A percentile compares a stretch with the other conserved stretches of the same genome.
These are phyloP conservation scores for Lentinula novae-zelandiae DNA, from an alignment of 1,284 basidiomycete species.

Conservation along the genomic window DNA sequence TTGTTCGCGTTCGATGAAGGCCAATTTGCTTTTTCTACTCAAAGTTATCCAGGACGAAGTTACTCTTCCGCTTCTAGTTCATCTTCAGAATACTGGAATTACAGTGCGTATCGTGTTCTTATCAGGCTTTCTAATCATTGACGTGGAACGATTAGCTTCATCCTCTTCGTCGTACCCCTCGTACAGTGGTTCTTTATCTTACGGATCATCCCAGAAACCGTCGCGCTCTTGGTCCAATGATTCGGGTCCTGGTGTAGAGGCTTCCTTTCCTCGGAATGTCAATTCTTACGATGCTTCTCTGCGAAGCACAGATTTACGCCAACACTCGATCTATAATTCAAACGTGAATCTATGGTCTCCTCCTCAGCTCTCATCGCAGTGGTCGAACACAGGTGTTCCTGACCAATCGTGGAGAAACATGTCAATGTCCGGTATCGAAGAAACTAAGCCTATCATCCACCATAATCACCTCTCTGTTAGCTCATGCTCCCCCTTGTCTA, in stretches of 20 bases:
- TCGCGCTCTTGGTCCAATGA: background rate
- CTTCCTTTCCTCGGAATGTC: background rate
- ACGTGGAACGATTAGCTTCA: background rate
- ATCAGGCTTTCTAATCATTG: background rate
- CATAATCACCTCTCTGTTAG: background rate
- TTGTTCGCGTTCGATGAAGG: conserved; percentile 2
- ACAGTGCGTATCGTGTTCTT: conserved; percentile 1
- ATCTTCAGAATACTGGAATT: conserved; percentile 12
- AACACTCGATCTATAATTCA: background rate
- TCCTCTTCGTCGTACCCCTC: background rate
- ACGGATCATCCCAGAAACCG: background rate
- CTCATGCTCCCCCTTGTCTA: conserved; percentile 9
- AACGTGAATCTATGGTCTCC: conserved; percentile 2
- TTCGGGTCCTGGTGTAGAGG: background rate
- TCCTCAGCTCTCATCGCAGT: background rate
- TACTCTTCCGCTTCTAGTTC: background rate
- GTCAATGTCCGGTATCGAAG: background rate
- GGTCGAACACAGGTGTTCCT: background rate
- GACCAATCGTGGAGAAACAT: conserved; percentile 6
- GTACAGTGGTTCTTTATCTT: background rate
- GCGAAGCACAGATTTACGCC: conserved; percentile 2
- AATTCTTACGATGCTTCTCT: conserved; percentile 1
- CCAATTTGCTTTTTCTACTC: background rate
- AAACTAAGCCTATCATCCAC: conserved; percentile 2
- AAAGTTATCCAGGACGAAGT: background rate